phyloP scores from a whole-genome alignment of 331 rosid species.

The Malus hybrid region DNA sequence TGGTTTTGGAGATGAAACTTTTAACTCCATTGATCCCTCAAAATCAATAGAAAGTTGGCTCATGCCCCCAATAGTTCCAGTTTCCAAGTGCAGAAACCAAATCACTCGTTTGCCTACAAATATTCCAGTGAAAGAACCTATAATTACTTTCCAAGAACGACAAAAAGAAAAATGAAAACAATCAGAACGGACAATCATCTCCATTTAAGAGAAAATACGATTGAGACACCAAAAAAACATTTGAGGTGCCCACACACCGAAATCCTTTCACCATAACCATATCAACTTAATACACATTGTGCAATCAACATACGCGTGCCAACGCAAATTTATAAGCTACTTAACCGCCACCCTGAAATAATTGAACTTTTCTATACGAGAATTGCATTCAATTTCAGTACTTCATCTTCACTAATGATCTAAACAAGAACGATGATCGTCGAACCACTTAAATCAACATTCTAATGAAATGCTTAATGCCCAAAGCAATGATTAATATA shows the following conservation, averaged over 20 bases:
- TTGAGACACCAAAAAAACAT: neutral
- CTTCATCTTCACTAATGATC: neutral
- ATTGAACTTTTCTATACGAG: neutral
- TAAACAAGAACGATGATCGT: neutral
- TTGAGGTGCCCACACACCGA: neutral
- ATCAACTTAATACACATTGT: neutral
- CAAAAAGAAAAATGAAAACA: neutral
- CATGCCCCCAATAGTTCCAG: conserved; percentile 27
- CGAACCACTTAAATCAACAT: neutral
- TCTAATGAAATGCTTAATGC: neutral
- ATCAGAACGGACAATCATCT: neutral
- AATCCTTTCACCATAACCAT: neutral
- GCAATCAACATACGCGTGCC: neutral
- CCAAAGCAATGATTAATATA: neutral
- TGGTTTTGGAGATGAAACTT: conserved; percentile 72
- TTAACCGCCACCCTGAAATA: neutral
- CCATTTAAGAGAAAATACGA: neutral
- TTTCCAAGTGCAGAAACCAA: conserved; percentile 29
- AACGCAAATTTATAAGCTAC: neutral
- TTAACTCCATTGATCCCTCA: conserved; percentile 64
- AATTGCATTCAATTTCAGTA: neutral
- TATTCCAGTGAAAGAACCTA: conserved; percentile 32
- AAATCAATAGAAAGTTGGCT: conserved; percentile 15
- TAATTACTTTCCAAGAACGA: neutral
- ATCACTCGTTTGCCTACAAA: conserved; percentile 21